These are phyloP conservation scores for Drechslera avenae DNA, from an alignment of 2,329 filamentous ascomycete genomes.

Conservation along the genomic window DNA sequence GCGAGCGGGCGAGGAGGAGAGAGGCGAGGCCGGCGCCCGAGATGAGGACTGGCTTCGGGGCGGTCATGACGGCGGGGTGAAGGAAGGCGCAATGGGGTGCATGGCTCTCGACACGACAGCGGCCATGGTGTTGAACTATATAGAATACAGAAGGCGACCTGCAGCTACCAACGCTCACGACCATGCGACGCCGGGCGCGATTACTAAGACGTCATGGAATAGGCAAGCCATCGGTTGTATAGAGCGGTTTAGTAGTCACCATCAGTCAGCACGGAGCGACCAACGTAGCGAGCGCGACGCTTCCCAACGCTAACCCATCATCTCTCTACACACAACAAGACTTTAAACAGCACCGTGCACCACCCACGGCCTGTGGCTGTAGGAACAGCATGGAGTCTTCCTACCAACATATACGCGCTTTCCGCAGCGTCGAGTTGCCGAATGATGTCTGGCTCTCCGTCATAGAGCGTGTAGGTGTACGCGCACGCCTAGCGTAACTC, in stretches of 20 bases:
- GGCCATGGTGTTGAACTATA: not conserved
- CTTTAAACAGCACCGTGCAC: not conserved
- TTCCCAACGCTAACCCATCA: not conserved
- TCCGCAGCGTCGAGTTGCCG: not conserved
- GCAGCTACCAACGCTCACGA: not conserved
- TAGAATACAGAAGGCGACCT: not conserved
- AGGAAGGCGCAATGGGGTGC: not conserved
- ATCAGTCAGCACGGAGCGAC: no score
- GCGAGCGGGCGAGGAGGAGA: conserved; percentile 39
- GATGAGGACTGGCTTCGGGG: conserved; percentile 50
- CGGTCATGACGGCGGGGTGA: conserved; percentile 26
- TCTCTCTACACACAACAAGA: not conserved
- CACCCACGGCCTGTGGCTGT: not conserved
- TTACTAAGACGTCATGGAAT: not conserved
- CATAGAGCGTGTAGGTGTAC: not conserved
- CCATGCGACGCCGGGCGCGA: not conserved
- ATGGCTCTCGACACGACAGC: conserved; percentile 7
- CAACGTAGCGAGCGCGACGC: no score
- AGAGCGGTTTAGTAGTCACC: no score
- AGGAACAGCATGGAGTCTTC: not conserved
- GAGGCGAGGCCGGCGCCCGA: conserved; percentile 41
- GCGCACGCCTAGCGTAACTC: not conserved
- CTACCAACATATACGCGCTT: not conserved
- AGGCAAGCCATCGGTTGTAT: no score
- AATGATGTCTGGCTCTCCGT: not conserved